phyloP scores from a whole-genome alignment of 1,139 yeast species.

The Arxiozyma bovina region DNA sequence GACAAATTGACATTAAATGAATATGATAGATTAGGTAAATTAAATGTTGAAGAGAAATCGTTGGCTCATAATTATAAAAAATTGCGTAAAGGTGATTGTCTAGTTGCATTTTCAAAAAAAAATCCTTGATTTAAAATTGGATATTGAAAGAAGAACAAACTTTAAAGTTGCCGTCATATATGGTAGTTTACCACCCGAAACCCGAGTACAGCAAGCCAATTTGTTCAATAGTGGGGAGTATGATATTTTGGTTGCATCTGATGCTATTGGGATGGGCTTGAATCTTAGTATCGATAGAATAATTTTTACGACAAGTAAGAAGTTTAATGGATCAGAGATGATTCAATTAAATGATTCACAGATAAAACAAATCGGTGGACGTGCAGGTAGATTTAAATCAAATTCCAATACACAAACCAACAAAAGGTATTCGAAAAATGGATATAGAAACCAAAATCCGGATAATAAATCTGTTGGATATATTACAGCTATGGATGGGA shows the following conservation, averaged over 20 bases:
- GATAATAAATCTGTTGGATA: constrained; percentile 39
- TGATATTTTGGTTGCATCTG: constrained; percentile 83
- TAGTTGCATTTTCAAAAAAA: constrained; percentile 76
- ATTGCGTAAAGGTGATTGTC: constrained; percentile 70
- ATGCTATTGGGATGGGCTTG: constrained; percentile 97
- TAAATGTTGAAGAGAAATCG: constrained; percentile 44
- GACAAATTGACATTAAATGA: constrained; percentile 62
- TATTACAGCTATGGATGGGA: constrained; percentile 42
- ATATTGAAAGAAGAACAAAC: constrained; percentile 52
- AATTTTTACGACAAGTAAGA: constrained; percentile 57
- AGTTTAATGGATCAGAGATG: constrained; percentile 59
- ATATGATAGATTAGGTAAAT: constrained; percentile 68
- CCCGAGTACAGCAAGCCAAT: constrained; percentile 74
- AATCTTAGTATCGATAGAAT: constrained; percentile 76
- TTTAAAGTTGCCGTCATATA: constrained; percentile 81
- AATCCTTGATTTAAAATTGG: constrained; percentile 56
- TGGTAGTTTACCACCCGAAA: constrained; percentile 95
- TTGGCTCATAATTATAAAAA: constrained; percentile 31
- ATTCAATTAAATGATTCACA: constrained; percentile 50
- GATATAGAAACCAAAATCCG: too few species aligned
- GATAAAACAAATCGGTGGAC: constrained; percentile 87
- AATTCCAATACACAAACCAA: too few species aligned
- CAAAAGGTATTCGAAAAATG: too few species aligned
- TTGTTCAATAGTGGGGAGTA: constrained; percentile 67
- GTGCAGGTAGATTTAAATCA: constrained; percentile 76